Evolutionary conservation across 805 yeast genomes (phyloP).

Genomic region (Vanderwaltozyma polyspora): DNA sequence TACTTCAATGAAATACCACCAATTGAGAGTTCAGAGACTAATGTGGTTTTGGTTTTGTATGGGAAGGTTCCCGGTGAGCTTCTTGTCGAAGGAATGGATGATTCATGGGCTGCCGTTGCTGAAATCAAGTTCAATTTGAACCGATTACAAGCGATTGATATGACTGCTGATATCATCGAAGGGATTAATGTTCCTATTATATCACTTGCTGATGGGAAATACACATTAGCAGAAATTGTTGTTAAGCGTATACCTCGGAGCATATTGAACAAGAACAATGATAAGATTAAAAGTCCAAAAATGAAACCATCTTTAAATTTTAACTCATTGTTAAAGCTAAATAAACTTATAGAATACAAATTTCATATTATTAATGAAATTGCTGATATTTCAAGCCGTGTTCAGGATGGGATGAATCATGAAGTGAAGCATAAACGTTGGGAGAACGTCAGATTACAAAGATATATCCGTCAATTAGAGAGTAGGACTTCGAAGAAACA

Average conservation of each 20-base stretch:
- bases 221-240: no score
- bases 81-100: constrained; percentile 1
- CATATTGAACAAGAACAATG: no score
- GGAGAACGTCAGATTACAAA: constrained; percentile 3
- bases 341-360: constrained; percentile 20
- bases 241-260: no score
- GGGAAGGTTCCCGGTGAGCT: constrained; percentile 12
- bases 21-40: constrained; percentile 7
- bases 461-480: constrained; percentile 5
- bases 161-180: constrained; percentile 3
- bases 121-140: constrained; percentile 1
- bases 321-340: constrained; percentile 19
- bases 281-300: no score
- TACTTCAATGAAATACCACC: constrained; percentile 18
- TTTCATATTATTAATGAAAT: constrained; percentile 16
- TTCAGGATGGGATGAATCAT: constrained; percentile 7
- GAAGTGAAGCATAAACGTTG: constrained; percentile 1
- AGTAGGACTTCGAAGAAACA: constrained; percentile 1
- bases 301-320: constrained; percentile 15
- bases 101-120: constrained; percentile 10
- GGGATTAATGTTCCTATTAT: not conserved
- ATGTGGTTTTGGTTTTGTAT: constrained; percentile 11
- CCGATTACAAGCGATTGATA: constrained; percentile 7
- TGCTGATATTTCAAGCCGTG: constrained; percentile 4
- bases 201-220: not conserved